These are phyloP conservation scores for Chromosphaera perkinsii DNA, from an alignment of 208 protist species.

Conservation along the genomic window DNA sequence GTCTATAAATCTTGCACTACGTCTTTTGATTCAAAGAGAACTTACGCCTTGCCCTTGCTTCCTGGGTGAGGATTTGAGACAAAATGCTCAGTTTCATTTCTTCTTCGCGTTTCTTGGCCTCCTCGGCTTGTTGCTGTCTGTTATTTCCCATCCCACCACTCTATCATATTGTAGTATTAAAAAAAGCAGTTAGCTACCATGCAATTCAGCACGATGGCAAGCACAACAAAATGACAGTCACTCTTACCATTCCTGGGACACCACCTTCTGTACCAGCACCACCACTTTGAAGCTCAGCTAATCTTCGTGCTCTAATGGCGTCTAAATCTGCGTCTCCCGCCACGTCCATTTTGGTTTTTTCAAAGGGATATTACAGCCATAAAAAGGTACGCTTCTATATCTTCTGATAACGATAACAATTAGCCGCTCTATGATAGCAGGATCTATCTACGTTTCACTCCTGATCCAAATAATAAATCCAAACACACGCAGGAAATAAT, in stretches of 20 bases:
- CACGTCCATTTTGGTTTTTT: too few species aligned
- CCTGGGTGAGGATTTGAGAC: slow-evolving; percentile 17
- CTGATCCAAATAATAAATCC: too few species aligned
- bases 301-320: neutral
- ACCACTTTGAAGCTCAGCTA: neutral
- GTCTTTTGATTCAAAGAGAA: neutral
- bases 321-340: neutral
- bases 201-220: too few species aligned
- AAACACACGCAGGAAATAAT: too few species aligned
- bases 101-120: neutral
- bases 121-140: neutral
- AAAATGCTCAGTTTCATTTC: slow-evolving; percentile 1
- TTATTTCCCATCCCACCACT: neutral
- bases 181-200: too few species aligned
- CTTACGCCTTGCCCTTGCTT: slow-evolving; percentile 22
- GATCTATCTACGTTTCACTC: too few species aligned
- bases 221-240: too few species aligned
- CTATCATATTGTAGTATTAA: neutral
- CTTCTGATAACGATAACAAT: too few species aligned
- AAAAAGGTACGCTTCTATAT: too few species aligned
- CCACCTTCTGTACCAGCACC: neutral
- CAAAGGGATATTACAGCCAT: too few species aligned
- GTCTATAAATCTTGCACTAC: neutral
- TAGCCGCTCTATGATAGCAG: too few species aligned
- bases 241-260: too few species aligned